These are phyloP conservation scores for Pharus latifolius DNA, from an alignment of 176 grass and related monocot species.

Conservation along the genomic window DNA sequence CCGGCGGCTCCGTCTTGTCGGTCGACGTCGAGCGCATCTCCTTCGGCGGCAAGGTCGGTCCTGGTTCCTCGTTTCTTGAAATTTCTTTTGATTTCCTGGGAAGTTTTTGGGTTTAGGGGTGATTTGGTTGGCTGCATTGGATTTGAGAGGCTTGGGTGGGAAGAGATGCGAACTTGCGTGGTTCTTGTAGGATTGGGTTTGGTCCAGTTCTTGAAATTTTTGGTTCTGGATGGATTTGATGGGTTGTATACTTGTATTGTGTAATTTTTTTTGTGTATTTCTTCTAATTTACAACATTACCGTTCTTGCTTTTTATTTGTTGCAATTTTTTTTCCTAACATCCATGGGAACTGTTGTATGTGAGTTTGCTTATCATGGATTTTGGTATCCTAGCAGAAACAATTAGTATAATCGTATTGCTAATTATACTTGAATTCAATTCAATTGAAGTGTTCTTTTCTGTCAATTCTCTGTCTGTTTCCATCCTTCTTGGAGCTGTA, in stretches of 20 bases:
- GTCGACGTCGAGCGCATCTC: conserved; percentile 81
- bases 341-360: no score
- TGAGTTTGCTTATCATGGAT: no score
- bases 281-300: no score
- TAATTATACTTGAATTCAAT: not conserved
- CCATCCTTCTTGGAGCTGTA: not conserved
- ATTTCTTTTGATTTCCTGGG: not conserved
- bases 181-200: not conserved
- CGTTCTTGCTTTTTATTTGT: not conserved
- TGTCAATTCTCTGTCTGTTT: not conserved
- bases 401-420: no score
- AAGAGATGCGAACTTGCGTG: not conserved
- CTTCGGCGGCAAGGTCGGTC: conserved; percentile 76
- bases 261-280: not conserved
- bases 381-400: no score
- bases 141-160: not conserved
- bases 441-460: not conserved
- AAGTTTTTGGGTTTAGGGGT: not conserved
- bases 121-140: not conserved
- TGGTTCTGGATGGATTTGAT: not conserved
- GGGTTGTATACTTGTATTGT: not conserved
- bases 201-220: not conserved
- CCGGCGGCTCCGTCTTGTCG: conserved; percentile 50
- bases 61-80: not conserved
- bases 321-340: not conserved